Conservation (phyloP, 1,139 yeast genomes). For the Taiozyma sp. region DNA sequence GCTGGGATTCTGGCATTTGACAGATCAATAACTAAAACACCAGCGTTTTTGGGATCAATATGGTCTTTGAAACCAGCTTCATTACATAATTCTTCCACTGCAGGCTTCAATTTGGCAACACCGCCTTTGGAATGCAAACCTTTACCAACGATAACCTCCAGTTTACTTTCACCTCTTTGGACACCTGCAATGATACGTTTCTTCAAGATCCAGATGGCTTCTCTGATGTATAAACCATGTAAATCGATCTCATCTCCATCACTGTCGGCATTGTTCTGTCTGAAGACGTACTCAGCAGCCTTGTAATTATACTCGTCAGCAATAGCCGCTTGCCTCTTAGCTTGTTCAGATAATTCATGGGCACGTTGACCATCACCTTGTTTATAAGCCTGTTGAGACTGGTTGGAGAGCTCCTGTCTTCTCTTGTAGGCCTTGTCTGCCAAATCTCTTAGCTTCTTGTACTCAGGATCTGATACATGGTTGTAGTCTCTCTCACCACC, state of each 20-base stretch:
- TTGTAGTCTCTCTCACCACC: slow-evolving; percentile 52
- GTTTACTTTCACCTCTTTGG: slow-evolving; percentile 50
- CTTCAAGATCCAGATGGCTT: slow-evolving; percentile 76
- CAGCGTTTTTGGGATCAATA: slow-evolving; percentile 68
- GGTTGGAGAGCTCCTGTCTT: slow-evolving; percentile 50
- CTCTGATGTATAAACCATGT: slow-evolving; percentile 88
- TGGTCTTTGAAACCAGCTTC: slow-evolving; percentile 58
- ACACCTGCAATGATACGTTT: slow-evolving; percentile 67
- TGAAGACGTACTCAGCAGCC: slow-evolving; percentile 90
- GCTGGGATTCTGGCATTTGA: slow-evolving; percentile 44
- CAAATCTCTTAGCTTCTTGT: slow-evolving; percentile 55
- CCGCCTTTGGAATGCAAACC: slow-evolving; percentile 83
- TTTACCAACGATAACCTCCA: slow-evolving; percentile 86
- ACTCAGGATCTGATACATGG: slow-evolving; percentile 66
- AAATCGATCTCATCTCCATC: slow-evolving; percentile 83
- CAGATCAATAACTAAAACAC: slow-evolving; percentile 74
- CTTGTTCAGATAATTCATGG: slow-evolving; percentile 63
- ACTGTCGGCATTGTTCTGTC: slow-evolving; percentile 84
- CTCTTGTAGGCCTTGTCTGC: slow-evolving; percentile 67
- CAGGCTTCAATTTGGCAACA: slow-evolving; percentile 86
- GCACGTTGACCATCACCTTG: slow-evolving; percentile 72
- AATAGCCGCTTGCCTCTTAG: slow-evolving; percentile 51
- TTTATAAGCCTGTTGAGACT: slow-evolving; percentile 76
- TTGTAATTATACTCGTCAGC: slow-evolving; percentile 70
- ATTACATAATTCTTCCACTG: slow-evolving; percentile 71